A percentile compares a stretch with the other conserved stretches of the same genome.
Evolutionary conservation across 106 monocot genomes (phyloP).

Genomic region (Ottelia alismoides): DNA sequence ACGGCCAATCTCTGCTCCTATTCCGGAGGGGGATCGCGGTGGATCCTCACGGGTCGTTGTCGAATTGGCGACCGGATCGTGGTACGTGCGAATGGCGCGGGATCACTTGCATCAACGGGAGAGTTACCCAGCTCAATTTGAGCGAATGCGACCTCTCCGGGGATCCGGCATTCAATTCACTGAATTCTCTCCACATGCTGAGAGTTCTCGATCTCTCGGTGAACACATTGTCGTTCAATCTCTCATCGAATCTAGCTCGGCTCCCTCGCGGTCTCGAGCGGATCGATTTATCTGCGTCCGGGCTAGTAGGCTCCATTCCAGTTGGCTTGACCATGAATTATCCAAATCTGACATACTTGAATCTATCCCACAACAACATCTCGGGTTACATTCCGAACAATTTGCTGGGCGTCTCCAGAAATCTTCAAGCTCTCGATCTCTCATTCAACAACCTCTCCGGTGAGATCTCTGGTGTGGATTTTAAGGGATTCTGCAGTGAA

Average conservation of each 20-base stretch:
- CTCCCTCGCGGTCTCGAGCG: slow-evolving; percentile 32
- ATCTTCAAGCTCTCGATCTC: slow-evolving; percentile 44
- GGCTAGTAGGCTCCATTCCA: slow-evolving; percentile 35
- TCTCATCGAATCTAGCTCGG: slow-evolving; percentile 20
- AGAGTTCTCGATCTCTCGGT: slow-evolving; percentile 47
- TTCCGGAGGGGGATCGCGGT: slow-evolving; percentile 40
- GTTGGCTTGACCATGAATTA: slow-evolving; percentile 20
- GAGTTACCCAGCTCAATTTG: slow-evolving; percentile 41
- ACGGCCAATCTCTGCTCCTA: slow-evolving; percentile 39
- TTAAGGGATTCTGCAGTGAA: slow-evolving; percentile 28
- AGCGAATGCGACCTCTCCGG: slow-evolving; percentile 36
- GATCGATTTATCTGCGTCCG: slow-evolving; percentile 46
- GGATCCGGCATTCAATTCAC: slow-evolving; percentile 22
- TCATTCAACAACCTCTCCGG: slow-evolving; percentile 61
- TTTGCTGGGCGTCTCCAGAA: slow-evolving; percentile 21
- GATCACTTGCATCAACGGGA: slow-evolving; percentile 37
- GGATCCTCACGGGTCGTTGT: slow-evolving; percentile 38
- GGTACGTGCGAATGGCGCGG: slow-evolving; percentile 58
- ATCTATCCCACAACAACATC: slow-evolving; percentile 61
- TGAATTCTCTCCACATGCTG: slow-evolving; percentile 34
- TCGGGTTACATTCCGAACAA: slow-evolving; percentile 30
- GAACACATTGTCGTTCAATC: slow-evolving; percentile 36
- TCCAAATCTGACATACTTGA: slow-evolving; percentile 22
- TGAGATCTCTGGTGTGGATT: slow-evolving; percentile 20
- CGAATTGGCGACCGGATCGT: slow-evolving; percentile 28